These are phyloP conservation scores for Aspergillus biplanus DNA, from an alignment of 495 filamentous ascomycete genomes.

Conservation along the genomic window DNA sequence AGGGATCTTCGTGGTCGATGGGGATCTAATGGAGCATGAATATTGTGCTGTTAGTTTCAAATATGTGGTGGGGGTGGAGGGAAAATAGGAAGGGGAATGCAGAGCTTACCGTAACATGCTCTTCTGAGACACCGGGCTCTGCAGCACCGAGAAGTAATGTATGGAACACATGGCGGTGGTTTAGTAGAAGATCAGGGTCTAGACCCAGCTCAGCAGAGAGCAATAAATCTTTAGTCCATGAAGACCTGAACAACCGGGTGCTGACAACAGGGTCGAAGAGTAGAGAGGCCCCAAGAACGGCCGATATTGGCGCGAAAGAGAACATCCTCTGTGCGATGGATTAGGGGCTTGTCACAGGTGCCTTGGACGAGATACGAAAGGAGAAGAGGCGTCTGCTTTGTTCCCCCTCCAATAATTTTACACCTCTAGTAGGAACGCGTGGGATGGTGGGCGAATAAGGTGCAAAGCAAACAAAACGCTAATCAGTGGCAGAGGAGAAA, in stretches of 20 bases:
- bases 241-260: not conserved
- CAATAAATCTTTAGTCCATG: constrained; percentile 12
- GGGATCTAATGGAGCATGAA: not conserved
- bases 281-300: not conserved
- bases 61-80: not conserved
- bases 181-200: constrained; percentile 15
- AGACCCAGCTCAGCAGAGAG: constrained; percentile 17
- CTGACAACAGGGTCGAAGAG: constrained; percentile 10
- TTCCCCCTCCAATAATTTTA: too few relatives aligned
- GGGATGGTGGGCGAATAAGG: not conserved
- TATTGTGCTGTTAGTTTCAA: not conserved
- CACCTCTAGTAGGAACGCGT: too few relatives aligned
- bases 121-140: constrained; percentile 12
- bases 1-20: constrained; percentile 27
- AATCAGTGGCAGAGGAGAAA: not conserved
- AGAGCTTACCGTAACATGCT: constrained; percentile 34
- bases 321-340: constrained; percentile 9
- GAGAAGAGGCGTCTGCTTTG: not conserved
- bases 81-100: not conserved
- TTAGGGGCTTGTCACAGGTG: not conserved
- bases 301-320: not conserved
- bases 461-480: not conserved
- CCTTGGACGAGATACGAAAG: not conserved
- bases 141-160: constrained; percentile 9
- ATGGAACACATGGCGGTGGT: constrained; percentile 8